A percentile compares a stretch with the other conserved stretches of the same genome.
Evolutionary conservation across 2,329 filamentous ascomycete species (phyloP).

Genomic region (Ophidiomyces ophidiicola): DNA sequence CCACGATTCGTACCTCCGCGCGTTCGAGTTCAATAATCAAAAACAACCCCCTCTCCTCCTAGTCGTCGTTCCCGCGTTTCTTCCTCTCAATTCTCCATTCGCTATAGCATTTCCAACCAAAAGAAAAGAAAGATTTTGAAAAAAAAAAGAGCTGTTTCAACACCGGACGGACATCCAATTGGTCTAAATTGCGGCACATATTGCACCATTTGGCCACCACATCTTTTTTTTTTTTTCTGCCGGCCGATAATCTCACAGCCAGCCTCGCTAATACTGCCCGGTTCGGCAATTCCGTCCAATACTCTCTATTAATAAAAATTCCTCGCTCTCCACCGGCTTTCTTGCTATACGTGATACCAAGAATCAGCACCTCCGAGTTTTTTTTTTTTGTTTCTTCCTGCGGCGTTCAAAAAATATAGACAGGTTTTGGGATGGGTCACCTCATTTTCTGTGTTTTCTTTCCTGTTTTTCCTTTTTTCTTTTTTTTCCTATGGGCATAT

Average conservation of each 20-base stretch:
- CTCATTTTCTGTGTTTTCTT: neutral
- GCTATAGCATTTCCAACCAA: too few species aligned
- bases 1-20: too few species aligned
- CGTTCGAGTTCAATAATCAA: too few species aligned
- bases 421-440: slow-evolving; percentile 2
- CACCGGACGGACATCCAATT: slow-evolving; percentile 6
- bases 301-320: too few species aligned
- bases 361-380: slow-evolving; percentile 7
- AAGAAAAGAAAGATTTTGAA: too few species aligned
- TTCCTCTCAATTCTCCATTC: too few species aligned
- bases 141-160: neutral
- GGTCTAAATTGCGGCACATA: too few species aligned
- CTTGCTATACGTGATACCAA: slow-evolving; percentile 9
- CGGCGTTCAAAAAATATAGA: slow-evolving; percentile 10
- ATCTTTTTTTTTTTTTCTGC: neutral
- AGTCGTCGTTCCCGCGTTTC: neutral
- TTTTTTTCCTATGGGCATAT: slow-evolving; percentile 6
- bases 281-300: too few species aligned
- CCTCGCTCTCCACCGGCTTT: slow-evolving; percentile 4
- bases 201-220: neutral
- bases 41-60: slow-evolving; percentile 1
- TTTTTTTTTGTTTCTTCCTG: too few species aligned
- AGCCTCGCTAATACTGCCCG: too few species aligned
- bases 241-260: slow-evolving; percentile 4
- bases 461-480: neutral